phyloP scores from a whole-genome alignment of 768 basidiomycete genomes.

The Psilocybe tampanensis region DNA sequence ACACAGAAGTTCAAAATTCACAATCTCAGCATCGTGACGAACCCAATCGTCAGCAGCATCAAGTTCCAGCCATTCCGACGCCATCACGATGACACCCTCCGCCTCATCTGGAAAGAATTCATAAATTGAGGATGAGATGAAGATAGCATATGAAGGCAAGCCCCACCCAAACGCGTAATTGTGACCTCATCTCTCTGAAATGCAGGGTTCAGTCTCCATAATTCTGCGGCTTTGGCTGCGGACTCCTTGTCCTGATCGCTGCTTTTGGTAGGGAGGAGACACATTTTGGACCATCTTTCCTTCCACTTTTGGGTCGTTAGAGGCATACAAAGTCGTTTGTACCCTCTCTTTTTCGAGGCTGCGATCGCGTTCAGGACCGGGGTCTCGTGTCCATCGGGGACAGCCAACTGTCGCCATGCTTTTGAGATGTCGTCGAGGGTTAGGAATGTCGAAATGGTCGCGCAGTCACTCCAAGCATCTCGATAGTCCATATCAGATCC shows the following conservation, averaged over 20 bases:
- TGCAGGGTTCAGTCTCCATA: slow-evolving; percentile 82
- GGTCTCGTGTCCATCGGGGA: slow-evolving; percentile 33
- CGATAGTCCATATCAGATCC: slow-evolving; percentile 10
- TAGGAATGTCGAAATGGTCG: slow-evolving; percentile 39
- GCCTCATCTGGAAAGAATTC: slow-evolving; percentile 59
- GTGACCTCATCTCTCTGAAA: slow-evolving; percentile 88
- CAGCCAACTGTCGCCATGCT: slow-evolving; percentile 22
- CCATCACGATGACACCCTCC: slow-evolving; percentile 69
- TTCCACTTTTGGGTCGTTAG: slow-evolving; percentile 90
- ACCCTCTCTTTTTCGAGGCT: slow-evolving; percentile 65
- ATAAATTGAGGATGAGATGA: slow-evolving; percentile 7
- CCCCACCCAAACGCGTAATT: slow-evolving; percentile 85
- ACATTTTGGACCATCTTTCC: slow-evolving; percentile 87
- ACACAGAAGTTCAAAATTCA: slow-evolving; percentile 39
- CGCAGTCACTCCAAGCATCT: slow-evolving; percentile 36
- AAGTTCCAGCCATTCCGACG: slow-evolving; percentile 94
- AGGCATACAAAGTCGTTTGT: slow-evolving; percentile 78
- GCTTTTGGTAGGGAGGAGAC: slow-evolving; percentile 57
- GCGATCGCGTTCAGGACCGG: slow-evolving; percentile 53
- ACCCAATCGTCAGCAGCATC: slow-evolving; percentile 94
- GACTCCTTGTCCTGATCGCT: slow-evolving; percentile 39
- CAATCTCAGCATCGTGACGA: slow-evolving; percentile 94
- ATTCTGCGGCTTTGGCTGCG: slow-evolving; percentile 72
- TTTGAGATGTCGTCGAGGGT: slow-evolving; percentile 45
- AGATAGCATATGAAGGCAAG: slow-evolving; percentile 30